Conservation (phyloP, 2,329 filamentous ascomycete genomes). For the Calonectria ilicicola region DNA sequence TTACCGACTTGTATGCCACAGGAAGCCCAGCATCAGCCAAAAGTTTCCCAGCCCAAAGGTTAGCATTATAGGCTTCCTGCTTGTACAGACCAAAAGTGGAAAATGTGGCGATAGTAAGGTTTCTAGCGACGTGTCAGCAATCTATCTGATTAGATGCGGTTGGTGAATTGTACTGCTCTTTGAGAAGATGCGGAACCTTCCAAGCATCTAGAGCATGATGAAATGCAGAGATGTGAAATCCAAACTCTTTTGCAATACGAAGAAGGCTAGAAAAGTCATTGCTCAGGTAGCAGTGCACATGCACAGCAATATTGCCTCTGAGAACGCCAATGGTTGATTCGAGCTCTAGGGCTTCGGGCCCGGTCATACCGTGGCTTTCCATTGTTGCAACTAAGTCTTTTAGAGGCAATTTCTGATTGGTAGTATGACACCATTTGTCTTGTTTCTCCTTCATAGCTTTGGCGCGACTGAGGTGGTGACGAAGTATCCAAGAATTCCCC, state of each 20-base stretch:
- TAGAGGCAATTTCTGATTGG: background rate
- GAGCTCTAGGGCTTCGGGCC: slow-evolving; percentile 45
- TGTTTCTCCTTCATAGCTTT: background rate
- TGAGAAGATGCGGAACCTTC: slow-evolving; percentile 6
- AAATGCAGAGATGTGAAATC: slow-evolving; percentile 46
- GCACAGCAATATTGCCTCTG: slow-evolving; percentile 54
- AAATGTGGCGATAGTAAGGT: slow-evolving; percentile 58
- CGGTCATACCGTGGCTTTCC: background rate
- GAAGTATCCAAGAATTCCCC: slow-evolving; percentile 8
- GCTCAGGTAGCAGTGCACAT: slow-evolving; percentile 59
- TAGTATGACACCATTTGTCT: background rate
- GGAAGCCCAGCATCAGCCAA: slow-evolving; percentile 54
- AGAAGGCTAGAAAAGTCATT: slow-evolving; percentile 59
- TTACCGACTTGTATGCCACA: slow-evolving; percentile 52
- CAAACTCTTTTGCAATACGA: slow-evolving; percentile 55
- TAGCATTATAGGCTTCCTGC: slow-evolving; percentile 55
- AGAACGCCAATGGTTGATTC: slow-evolving; percentile 55
- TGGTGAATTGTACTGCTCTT: background rate
- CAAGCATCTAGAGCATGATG: slow-evolving; percentile 7
- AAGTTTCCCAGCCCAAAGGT: slow-evolving; percentile 53
- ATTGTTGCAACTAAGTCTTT: background rate
- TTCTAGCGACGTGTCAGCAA: slow-evolving; percentile 47
- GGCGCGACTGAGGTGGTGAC: background rate
- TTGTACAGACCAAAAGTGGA: slow-evolving; percentile 57
- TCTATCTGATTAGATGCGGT: background rate